Evolutionary conservation across 2,329 filamentous ascomycete species (phyloP), one percentile per base, ranked within the genome.

Genomic region (Exophiala phaeomuriformis): DNA sequence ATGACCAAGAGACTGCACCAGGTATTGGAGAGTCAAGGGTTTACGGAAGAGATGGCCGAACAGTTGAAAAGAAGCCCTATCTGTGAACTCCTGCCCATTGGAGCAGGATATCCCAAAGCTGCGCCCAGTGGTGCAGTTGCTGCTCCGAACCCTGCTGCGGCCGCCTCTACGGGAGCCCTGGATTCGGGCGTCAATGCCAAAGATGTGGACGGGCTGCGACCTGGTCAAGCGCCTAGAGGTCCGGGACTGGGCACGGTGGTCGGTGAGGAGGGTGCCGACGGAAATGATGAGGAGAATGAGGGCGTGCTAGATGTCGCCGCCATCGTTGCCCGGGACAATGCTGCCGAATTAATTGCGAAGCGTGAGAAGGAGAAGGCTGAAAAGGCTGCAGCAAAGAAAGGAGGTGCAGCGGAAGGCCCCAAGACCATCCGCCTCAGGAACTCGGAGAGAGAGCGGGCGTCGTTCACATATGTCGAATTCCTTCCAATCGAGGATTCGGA

Each of bases 1-100:
- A 88, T 97, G 75, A 97, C 91, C 0, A 78, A 80, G 63, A 78
- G 82, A 55, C 76, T 97, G 39, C 69, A 82, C 42, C 78, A 84
- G 62, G 75, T 93, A 54, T 73, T 97, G 40, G 66, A 66, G 27
- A 60, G 74, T 1, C 80, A 79, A 60, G 77, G 77, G 1, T 81
- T 83, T 61, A 77, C 74, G 2, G 70, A 77, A 45, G 79, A 82
- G 44, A 82, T 84, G 74, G 83, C 81, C 59, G 82, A 84, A 62
- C 80, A 84, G 65, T 66, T 85, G 54, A 85, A 85, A 69, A 76
- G 75, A 63, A 84, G 77, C 59, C 72, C 73, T 30, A 83, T 85
- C 37, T 81, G 80, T 59, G 82, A 85, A 63, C 76, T 84, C 41
- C 66, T 85, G 27, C 75, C 79, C 0, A 65, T 71, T 1, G 81